Conservation (phyloP, 129 eudicot genomes). For the Flaveria trinervia region DNA sequence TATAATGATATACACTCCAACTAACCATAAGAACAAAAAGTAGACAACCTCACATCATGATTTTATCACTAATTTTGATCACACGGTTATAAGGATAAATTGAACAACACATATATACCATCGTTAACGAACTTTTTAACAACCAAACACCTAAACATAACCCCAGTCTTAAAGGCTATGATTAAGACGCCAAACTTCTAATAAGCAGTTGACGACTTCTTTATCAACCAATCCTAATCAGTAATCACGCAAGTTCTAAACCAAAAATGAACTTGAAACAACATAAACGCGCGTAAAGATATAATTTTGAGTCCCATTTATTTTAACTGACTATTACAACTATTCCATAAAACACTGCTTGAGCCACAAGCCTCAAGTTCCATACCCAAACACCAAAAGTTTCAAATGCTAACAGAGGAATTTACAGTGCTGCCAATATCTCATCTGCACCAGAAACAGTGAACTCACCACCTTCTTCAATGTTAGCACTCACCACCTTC, state of each 20-base stretch:
- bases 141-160: not conserved
- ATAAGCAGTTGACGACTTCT: not conserved
- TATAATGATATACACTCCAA: no score
- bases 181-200: not conserved
- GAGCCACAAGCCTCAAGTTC: not conserved
- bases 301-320: not conserved
- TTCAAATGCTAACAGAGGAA: not conserved
- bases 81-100: no score
- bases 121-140: no score
- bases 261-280: not conserved
- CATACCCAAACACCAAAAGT: not conserved
- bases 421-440: conserved; percentile 64
- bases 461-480: conserved; percentile 86
- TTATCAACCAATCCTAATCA: no score
- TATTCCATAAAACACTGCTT: not conserved
- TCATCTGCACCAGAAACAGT: conserved; percentile 86
- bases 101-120: no score
- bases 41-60: no score
- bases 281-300: not conserved
- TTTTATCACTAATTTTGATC: no score
- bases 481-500: conserved; percentile 70
- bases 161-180: not conserved
- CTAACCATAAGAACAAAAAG: no score
- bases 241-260: no score
- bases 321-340: not conserved